Percentiles rank a stretch among this genome's conserved stretches.
These are phyloP conservation scores for Coemansia sp. DNA, from an alignment of 192 early-diverging fungal genomes.

Conservation along the genomic window DNA sequence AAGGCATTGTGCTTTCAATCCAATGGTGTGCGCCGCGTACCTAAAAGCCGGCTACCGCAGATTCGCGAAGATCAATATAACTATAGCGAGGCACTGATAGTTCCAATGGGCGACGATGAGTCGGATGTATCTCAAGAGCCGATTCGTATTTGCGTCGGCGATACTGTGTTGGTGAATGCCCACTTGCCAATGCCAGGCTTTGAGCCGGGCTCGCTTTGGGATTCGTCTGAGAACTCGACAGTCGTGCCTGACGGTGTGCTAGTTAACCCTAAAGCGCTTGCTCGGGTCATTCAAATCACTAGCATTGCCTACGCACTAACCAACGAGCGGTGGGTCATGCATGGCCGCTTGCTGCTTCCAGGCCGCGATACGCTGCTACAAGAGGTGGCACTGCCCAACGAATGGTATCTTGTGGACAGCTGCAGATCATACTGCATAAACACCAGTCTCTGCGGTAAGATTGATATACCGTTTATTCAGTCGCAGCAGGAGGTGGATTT, in stretches of 20 bases:
- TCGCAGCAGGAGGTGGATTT: conserved; percentile 25
- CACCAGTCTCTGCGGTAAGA: conserved; percentile 50
- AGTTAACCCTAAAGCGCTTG: conserved; percentile 12
- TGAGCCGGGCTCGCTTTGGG: conserved; percentile 22
- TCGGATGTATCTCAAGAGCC: conserved; percentile 31
- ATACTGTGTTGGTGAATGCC: conserved; percentile 22
- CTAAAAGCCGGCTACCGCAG: conserved; percentile 10
- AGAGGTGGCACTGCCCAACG: conserved; percentile 56
- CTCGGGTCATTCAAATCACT: conserved; percentile 21
- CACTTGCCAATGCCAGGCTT: conserved; percentile 13
- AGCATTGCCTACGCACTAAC: conserved; percentile 29
- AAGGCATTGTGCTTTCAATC: conserved; percentile 18
- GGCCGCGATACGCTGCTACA: conserved; percentile 57
- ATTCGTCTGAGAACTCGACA: conserved; percentile 2
- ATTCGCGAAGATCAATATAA: conserved; percentile 10
- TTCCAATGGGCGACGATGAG: conserved; percentile 29
- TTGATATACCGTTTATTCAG: conserved; percentile 33
- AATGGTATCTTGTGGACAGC: conserved; percentile 58
- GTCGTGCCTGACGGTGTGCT: not conserved
- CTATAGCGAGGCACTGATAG: conserved; percentile 16
- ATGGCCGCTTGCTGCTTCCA: conserved; percentile 55
- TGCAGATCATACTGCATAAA: conserved; percentile 51
- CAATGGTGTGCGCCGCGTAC: not conserved
- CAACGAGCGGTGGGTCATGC: conserved; percentile 40
- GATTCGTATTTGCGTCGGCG: conserved; percentile 50